Percentiles rank a stretch among this genome's conserved stretches.
These are phyloP conservation scores for Acanthamoeba royreba DNA, from an alignment of 208 protist genomes.

Conservation along the genomic window DNA sequence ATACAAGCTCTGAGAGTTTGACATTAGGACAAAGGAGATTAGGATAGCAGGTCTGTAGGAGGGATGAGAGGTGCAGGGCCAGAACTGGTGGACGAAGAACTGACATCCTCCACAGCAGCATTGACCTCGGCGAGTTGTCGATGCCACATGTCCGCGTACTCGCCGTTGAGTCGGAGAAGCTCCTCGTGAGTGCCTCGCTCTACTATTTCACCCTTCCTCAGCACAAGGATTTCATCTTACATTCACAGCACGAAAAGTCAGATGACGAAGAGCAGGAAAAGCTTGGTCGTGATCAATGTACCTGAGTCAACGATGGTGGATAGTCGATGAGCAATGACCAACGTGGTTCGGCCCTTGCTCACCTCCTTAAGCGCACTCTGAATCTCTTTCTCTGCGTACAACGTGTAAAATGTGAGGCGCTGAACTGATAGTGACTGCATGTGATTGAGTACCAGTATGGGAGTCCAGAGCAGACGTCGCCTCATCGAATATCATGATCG, in stretches of 20 bases:
- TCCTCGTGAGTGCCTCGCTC: slow-evolving; percentile 71
- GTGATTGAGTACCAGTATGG: slow-evolving; percentile 72
- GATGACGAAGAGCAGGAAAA: neutral
- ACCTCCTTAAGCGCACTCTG: slow-evolving; percentile 57
- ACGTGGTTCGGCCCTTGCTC: slow-evolving; percentile 55
- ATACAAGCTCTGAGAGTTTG: too few species aligned
- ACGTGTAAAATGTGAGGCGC: too few species aligned
- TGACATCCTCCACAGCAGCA: neutral
- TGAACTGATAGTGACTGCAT: too few species aligned
- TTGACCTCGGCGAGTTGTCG: neutral
- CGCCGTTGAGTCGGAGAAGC: slow-evolving; percentile 56
- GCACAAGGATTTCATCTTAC: slow-evolving; percentile 71
- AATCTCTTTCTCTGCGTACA: slow-evolving; percentile 61
- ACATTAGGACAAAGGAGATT: too few species aligned
- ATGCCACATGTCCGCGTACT: slow-evolving; percentile 63
- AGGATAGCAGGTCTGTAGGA: neutral
- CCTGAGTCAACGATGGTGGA: slow-evolving; percentile 59
- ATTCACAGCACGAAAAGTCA: slow-evolving; percentile 33
- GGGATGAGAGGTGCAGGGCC: neutral
- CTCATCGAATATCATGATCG: slow-evolving; percentile 81
- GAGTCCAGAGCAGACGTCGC: slow-evolving; percentile 79
- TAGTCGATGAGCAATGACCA: slow-evolving; percentile 65
- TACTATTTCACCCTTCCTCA: slow-evolving; percentile 57
- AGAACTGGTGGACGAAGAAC: neutral
- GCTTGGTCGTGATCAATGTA: neutral